A percentile compares a stretch with the other conserved stretches of the same genome.
phyloP scores from a whole-genome alignment of 306 rosid species.

The Datisca glomerata region DNA sequence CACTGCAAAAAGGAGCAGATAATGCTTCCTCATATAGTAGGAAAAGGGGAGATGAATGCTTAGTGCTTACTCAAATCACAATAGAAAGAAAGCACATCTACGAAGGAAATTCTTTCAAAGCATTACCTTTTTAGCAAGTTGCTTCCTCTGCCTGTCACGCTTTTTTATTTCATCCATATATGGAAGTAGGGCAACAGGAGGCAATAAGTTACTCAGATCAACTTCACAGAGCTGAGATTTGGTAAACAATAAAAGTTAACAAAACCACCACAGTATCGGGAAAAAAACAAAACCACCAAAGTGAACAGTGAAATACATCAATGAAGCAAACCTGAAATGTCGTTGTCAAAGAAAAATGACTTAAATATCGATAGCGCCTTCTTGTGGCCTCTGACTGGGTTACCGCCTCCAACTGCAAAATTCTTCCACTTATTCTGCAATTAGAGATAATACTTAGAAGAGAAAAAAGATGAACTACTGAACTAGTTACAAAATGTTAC shows the following conservation, averaged over 20 bases:
- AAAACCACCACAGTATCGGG: too few relatives aligned
- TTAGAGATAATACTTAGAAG: constrained; percentile 1
- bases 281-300: neutral
- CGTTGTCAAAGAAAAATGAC: constrained; percentile 90
- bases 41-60: neutral
- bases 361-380: constrained; percentile 71
- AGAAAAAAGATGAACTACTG: too few relatives aligned
- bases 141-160: constrained; percentile 80
- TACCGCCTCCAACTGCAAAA: constrained; percentile 65
- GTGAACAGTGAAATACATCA: neutral
- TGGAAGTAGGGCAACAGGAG: constrained; percentile 60
- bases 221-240: constrained; percentile 82
- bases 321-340: constrained; percentile 53
- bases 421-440: constrained; percentile 74
- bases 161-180: constrained; percentile 83
- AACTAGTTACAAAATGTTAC: too few relatives aligned
- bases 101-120: neutral
- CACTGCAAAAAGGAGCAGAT: too few relatives aligned
- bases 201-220: constrained; percentile 61
- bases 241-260: constrained; percentile 9
- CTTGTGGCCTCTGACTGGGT: constrained; percentile 86
- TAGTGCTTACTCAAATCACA: neutral
- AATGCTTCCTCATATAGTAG: too few relatives aligned
- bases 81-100: too few relatives aligned
- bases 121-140: constrained; percentile 66